A percentile compares a stretch with the other conserved stretches of the same genome.
Conservation (phyloP, 495 filamentous ascomycete genomes). For the Pseudomonodictys pantanalensis region DNA sequence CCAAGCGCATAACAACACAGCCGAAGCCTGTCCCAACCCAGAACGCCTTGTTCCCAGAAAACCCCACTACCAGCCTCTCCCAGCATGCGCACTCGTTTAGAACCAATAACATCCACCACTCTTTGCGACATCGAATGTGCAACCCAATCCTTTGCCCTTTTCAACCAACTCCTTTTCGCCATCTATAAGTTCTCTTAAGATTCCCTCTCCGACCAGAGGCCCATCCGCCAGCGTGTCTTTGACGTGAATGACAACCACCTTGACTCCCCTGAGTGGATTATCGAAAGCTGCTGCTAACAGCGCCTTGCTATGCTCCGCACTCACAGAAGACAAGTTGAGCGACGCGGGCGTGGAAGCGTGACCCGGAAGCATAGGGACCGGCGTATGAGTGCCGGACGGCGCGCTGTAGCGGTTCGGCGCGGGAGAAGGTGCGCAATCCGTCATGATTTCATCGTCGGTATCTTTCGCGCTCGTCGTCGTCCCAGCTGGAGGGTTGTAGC, state of each 20-base stretch:
- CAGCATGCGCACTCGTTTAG: conserved; percentile 20
- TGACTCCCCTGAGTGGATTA: conserved; percentile 52
- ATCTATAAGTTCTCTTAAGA: conserved; percentile 62
- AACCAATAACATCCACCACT: conserved; percentile 50
- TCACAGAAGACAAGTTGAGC: neutral
- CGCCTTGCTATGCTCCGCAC: conserved; percentile 12
- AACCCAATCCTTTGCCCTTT: conserved; percentile 58
- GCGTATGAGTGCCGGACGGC: conserved; percentile 10
- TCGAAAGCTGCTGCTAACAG: conserved; percentile 28
- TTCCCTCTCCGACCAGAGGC: conserved; percentile 57
- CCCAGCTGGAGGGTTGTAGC: neutral
- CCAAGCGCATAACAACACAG: too few relatives aligned
- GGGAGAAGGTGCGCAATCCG: conserved; percentile 19
- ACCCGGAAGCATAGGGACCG: neutral
- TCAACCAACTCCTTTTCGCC: conserved; percentile 53
- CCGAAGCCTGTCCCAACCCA: too few relatives aligned
- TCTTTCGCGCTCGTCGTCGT: conserved; percentile 21
- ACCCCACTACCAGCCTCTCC: neutral
- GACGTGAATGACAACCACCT: conserved; percentile 45
- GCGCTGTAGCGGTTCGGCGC: conserved; percentile 1
- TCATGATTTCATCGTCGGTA: conserved; percentile 28
- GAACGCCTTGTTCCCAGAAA: too few relatives aligned
- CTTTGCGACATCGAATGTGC: conserved; percentile 68
- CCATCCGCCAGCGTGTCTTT: conserved; percentile 50
- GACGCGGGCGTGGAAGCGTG: conserved; percentile 10